Conservation (phyloP, 768 basidiomycete genomes). For the Suillus discolor region DNA sequence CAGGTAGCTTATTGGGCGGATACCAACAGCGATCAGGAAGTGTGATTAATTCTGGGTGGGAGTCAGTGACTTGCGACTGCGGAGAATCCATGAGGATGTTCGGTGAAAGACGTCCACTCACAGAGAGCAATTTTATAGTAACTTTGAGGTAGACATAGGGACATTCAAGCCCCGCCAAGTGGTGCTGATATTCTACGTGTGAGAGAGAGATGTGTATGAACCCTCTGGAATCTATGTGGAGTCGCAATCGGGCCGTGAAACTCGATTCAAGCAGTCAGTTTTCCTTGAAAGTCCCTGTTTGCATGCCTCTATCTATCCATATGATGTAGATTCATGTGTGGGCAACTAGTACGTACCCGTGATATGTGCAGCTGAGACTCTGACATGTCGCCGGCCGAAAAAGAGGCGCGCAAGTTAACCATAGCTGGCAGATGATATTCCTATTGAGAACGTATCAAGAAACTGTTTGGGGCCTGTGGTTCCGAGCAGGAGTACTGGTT, state of each 20-base stretch:
- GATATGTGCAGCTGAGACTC: neutral
- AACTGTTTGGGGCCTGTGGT: neutral
- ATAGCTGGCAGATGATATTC: neutral
- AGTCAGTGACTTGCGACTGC: constrained; percentile 8
- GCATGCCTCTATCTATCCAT: neutral
- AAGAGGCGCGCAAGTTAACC: neutral
- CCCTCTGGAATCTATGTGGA: neutral
- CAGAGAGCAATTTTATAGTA: constrained; percentile 10
- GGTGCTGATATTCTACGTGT: neutral
- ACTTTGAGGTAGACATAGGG: constrained; percentile 1
- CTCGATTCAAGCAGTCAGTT: neutral
- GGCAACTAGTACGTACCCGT: neutral
- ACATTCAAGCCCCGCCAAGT: constrained; percentile 8
- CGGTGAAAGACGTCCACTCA: neutral
- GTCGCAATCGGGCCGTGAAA: neutral
- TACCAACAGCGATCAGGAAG: neutral
- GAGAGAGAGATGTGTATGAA: neutral
- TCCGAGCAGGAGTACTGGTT: neutral
- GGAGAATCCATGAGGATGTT: constrained; percentile 7
- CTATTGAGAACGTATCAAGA: neutral
- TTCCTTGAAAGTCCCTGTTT: neutral
- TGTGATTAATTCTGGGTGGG: neutral
- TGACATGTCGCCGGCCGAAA: neutral
- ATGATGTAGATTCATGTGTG: neutral
- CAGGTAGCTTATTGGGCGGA: neutral